A percentile compares a stretch with the other conserved stretches of the same genome.
Conservation (phyloP, 2,329 filamentous ascomycete genomes). For the Tolypocladium album region DNA sequence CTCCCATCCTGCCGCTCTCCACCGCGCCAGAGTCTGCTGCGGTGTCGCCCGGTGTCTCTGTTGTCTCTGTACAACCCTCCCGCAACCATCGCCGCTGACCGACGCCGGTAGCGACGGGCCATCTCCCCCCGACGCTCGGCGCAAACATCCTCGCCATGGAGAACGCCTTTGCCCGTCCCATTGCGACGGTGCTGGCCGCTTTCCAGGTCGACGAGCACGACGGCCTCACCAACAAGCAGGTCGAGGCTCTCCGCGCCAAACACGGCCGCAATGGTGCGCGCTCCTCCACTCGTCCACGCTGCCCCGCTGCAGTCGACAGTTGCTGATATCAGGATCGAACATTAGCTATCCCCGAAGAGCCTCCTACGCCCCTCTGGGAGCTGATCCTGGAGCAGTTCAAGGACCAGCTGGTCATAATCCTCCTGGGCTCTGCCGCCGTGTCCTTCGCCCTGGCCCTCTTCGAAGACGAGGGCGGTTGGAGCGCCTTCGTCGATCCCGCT, state of each 20-base stretch:
- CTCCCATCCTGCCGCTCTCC: slow-evolving; percentile 4
- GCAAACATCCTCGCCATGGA: slow-evolving; percentile 37
- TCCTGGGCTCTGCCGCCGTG: slow-evolving; percentile 83
- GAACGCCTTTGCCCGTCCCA: slow-evolving; percentile 48
- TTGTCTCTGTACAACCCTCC: neutral
- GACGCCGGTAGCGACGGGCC: neutral
- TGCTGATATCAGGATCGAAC: slow-evolving; percentile 4
- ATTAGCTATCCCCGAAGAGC: slow-evolving; percentile 65
- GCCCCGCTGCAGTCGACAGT: slow-evolving; percentile 1
- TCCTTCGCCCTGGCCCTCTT: slow-evolving; percentile 91
- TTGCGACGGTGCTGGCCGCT: slow-evolving; percentile 45
- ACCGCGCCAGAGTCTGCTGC: neutral
- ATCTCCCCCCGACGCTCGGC: neutral
- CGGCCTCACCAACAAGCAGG: slow-evolving; percentile 51
- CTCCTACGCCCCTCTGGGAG: slow-evolving; percentile 91
- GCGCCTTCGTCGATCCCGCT: slow-evolving; percentile 89
- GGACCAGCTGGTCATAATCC: slow-evolving; percentile 92
- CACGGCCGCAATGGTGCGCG: slow-evolving; percentile 56
- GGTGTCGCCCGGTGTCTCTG: neutral
- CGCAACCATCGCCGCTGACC: no score
- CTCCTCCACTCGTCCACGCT: neutral
- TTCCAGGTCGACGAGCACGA: slow-evolving; percentile 44
- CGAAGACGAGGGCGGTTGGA: slow-evolving; percentile 89
- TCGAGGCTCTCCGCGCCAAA: slow-evolving; percentile 42
- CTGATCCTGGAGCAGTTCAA: slow-evolving; percentile 98